Base-by-base conservation (phyloP, 148 eudicot species). In the Vaccinium macrocarpon region DNA sequence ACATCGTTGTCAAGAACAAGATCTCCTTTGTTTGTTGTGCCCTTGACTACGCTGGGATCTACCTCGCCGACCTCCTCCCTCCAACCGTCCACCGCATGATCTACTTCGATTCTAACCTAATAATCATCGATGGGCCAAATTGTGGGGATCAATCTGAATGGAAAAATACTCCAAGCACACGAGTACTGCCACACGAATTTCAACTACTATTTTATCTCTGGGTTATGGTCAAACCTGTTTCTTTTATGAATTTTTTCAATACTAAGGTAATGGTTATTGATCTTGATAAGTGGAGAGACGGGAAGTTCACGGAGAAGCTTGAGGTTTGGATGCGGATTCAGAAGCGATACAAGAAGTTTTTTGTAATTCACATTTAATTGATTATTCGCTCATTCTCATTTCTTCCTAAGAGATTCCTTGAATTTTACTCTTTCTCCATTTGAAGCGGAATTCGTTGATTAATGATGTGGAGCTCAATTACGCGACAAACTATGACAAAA, bases 161-260 rank as follows among this genome's bases (percentile, higher is more conserved):
- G 16, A 21, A 89, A 83, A 66, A 91, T 93, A 11, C 86, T 94
- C 21, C 96, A 92, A 0, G 98, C 96, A 0, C 98, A 95, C 0
- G 92, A 93, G 70, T 92, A 94, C 86, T 94, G 95, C 66, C 94
- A 91, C 81, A 96, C 98, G 1, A 94, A 94, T 27, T 92, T 94
- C 86, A 90, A 87, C 55, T 81, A 85, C 70, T 94, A 94, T 81
- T 94, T 94, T 85, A 94, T 94, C 0, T 11, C 87, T 0, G 84
- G 32, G 10, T 94, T 94, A 87, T 94, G 98, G 98, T 59, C 87
- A n/a, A 84, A 84, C 70, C 93, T 89, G 0, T 9, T 78, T 6
- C 84, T 93, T 21, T 76, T 92, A 4, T 32, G 62, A 27, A 14
- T 75, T 86, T 0, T 94, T 93, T 94, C 89, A 94, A 94, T 89